phyloP scores from a whole-genome alignment of 768 basidiomycete species.

The Boletus sp. region DNA sequence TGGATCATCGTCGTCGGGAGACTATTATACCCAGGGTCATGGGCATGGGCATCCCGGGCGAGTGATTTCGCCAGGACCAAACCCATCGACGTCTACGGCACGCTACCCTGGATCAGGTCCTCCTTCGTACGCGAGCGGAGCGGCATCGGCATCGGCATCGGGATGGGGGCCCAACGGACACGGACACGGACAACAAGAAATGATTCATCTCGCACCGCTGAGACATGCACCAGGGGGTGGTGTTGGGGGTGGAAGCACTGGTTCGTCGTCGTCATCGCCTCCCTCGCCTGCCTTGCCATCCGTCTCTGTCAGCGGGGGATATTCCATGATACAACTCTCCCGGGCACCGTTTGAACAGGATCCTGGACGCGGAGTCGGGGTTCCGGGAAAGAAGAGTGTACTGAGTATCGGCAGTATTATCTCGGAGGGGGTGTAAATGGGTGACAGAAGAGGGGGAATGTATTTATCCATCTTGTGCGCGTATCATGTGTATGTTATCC shows the following conservation, averaged over 20 bases:
- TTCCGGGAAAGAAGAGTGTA: constrained; percentile 56
- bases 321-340: constrained; percentile 31
- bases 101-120: constrained; percentile 14
- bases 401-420: constrained; percentile 73
- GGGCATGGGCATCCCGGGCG: constrained; percentile 14
- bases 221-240: constrained; percentile 18
- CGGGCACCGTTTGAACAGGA: constrained; percentile 34
- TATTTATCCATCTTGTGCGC: not conserved
- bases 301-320: constrained; percentile 13
- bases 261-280: constrained; percentile 27
- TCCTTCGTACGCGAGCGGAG: constrained; percentile 7
- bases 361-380: constrained; percentile 19
- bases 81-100: constrained; percentile 9
- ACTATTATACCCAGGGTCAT: constrained; percentile 25
- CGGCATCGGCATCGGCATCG: not conserved
- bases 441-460: not conserved
- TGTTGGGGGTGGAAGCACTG: constrained; percentile 4
- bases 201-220: constrained; percentile 37
- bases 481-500: constrained; percentile 1
- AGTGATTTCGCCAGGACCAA: constrained; percentile 20
- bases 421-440: constrained; percentile 39
- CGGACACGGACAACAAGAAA: constrained; percentile 28
- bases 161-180: constrained; percentile 23
- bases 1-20: constrained; percentile 19
- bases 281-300: constrained; percentile 29